phyloP scores from a whole-genome alignment of 192 early-diverging fungal genomes.

The Pilaira anomala region DNA sequence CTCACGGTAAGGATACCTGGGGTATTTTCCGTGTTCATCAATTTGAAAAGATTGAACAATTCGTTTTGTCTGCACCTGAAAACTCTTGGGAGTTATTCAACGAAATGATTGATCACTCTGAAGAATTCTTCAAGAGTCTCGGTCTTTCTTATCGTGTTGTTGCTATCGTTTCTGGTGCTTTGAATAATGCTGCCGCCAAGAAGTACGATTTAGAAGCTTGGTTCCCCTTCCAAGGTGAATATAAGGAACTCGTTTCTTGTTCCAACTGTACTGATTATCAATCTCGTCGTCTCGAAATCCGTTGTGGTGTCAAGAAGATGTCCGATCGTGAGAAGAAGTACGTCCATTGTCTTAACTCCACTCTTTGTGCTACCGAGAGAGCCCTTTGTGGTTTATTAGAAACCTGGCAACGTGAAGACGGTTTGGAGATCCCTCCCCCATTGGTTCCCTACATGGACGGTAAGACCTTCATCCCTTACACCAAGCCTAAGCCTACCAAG shows the following conservation, averaged over 20 bases:
- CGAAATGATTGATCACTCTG: conserved; percentile 86
- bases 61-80: conserved; percentile 92
- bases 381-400: conserved; percentile 94
- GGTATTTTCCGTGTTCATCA: conserved; percentile 99
- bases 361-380: conserved; percentile 92
- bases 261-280: conserved; percentile 99
- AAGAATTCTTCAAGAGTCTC: conserved; percentile 95
- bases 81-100: conserved; percentile 99
- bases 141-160: conserved; percentile 94
- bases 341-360: conserved; percentile 97
- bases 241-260: conserved; percentile 98
- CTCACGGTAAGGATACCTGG: conserved; percentile 96
- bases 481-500: conserved; percentile 40
- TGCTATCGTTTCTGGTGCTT: conserved; percentile 93
- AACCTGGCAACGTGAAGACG: conserved; percentile 93
- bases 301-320: conserved; percentile 96
- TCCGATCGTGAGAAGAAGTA: conserved; percentile 92
- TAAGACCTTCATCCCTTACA: conserved; percentile 87
- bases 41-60: conserved; percentile 99
- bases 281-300: conserved; percentile 90
- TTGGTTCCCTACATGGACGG: conserved; percentile 94
- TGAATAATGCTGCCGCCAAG: conserved; percentile 98
- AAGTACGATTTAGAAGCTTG: conserved; percentile 99
- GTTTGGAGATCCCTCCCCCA: conserved; percentile 81
- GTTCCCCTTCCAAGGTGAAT: conserved; percentile 98